A percentile compares a stretch with the other conserved stretches of the same genome.
Conservation (phyloP, 2,329 filamentous ascomycete genomes). For the Cordyceps fumosorosea region DNA sequence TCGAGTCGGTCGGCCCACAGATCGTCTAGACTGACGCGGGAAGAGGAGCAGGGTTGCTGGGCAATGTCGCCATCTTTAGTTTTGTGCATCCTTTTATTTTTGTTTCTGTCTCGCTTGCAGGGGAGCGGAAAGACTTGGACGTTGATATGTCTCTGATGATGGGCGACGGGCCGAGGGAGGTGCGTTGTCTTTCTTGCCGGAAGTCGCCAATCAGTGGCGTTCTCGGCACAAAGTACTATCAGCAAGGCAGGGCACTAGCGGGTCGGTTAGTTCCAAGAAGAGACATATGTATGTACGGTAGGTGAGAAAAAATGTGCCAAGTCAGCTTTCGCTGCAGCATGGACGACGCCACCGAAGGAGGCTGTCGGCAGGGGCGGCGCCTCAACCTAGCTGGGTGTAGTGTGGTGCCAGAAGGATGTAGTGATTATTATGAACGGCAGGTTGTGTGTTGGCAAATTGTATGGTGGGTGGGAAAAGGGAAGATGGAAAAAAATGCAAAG, state of each 20-base stretch:
- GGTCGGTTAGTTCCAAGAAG: not conserved
- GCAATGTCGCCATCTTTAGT: not conserved
- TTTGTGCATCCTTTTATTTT: not conserved
- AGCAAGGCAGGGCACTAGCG: not conserved
- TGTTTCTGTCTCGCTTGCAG: not conserved
- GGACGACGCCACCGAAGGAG: not conserved
- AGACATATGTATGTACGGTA: not conserved
- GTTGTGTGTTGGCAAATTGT: no score
- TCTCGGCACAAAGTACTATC: not conserved
- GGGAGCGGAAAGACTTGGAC: not conserved
- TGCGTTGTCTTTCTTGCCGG: not conserved
- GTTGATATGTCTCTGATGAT: not conserved
- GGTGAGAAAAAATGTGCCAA: not conserved
- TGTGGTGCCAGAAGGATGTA: not conserved
- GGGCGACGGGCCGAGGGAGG: not conserved
- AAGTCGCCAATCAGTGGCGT: not conserved
- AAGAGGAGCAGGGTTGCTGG: not conserved
- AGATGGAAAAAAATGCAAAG: no score
- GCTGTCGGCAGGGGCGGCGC: not conserved
- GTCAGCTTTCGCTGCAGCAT: conserved; percentile 6
- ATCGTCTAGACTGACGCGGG: not conserved
- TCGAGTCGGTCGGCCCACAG: not conserved
- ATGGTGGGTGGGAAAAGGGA: no score
- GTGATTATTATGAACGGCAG: no score
- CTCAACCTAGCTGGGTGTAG: not conserved